Evolutionary conservation across 805 yeast genomes (phyloP).

Genomic region (Yarrowia porcina): DNA sequence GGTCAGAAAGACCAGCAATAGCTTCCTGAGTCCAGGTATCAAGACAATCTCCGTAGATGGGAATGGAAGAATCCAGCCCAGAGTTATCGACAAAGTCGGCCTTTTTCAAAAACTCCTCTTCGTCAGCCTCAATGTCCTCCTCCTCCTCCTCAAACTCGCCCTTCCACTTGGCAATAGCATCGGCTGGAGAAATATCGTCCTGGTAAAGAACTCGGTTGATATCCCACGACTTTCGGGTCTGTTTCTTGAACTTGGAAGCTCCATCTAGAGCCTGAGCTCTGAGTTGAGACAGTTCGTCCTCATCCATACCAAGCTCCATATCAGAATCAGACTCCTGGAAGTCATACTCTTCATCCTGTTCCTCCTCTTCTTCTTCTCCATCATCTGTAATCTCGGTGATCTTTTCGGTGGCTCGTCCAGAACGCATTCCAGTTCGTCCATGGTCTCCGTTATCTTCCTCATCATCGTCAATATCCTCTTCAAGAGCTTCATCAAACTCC

Average conservation of each 20-base stretch:
- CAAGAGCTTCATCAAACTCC: conserved; percentile 46
- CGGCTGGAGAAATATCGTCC: conserved; percentile 67
- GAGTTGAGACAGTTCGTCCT: conserved; percentile 33
- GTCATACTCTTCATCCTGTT: conserved; percentile 32
- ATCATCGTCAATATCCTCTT: conserved; percentile 42
- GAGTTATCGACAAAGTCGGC: conserved; percentile 21
- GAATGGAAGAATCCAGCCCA: conserved; percentile 32
- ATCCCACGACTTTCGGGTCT: conserved; percentile 62
- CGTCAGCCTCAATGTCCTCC: conserved; percentile 35
- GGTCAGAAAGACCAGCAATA: conserved; percentile 28
- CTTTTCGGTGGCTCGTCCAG: conserved; percentile 43
- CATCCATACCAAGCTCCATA: conserved; percentile 44
- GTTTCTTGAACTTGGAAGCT: conserved; percentile 37
- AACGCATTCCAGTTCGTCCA: conserved; percentile 67
- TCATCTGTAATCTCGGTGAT: conserved; percentile 51
- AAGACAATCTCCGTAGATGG: conserved; percentile 25
- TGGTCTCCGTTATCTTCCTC: conserved; percentile 41
- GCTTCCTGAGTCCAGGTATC: conserved; percentile 29
- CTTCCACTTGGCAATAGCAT: conserved; percentile 36
- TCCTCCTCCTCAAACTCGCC: conserved; percentile 33
- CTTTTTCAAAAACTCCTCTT: conserved; percentile 34
- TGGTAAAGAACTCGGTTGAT: conserved; percentile 75
- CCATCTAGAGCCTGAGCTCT: conserved; percentile 31
- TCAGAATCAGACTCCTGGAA: conserved; percentile 44
- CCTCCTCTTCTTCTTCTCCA: conserved; percentile 37